Conservation (phyloP, 306 rosid species). For the Macrotyloma uniflorum region DNA sequence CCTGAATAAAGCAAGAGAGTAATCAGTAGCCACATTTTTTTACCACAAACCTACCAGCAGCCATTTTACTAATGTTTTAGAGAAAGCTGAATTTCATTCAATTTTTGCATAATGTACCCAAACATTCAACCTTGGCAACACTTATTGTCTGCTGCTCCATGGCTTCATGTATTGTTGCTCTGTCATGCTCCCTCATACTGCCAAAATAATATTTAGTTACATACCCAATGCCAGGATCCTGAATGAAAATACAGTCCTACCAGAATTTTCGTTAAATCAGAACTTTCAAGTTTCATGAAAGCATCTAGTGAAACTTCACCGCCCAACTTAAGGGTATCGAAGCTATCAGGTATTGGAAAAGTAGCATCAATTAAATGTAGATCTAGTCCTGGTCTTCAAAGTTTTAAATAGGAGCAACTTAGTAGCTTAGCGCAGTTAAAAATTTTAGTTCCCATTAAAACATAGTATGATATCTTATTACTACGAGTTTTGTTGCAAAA, state of each 20-base stretch:
- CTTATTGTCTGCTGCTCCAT: constrained; percentile 99
- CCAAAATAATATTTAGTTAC: constrained; percentile 38
- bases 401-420: constrained; percentile 22
- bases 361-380: neutral
- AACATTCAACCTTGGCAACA: constrained; percentile 84
- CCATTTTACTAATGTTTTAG: constrained; percentile 22
- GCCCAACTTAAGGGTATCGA: constrained; percentile 5
- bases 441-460: constrained; percentile 13
- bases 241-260: constrained; percentile 19
- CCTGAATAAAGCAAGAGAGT: constrained; percentile 57
- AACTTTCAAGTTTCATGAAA: constrained; percentile 23
- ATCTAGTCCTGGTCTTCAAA: constrained; percentile 17
- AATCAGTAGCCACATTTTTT: constrained; percentile 41
- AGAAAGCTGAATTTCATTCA: constrained; percentile 28
- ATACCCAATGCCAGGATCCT: constrained; percentile 32
- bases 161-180: constrained; percentile 99
- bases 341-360: constrained; percentile 1
- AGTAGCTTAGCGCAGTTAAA: constrained; percentile 8
- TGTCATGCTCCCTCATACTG: constrained; percentile 98
- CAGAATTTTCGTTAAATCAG: neutral
- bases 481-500: neutral
- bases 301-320: constrained; percentile 27
- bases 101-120: constrained; percentile 19
- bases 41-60: constrained; percentile 9
- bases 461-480: constrained; percentile 12